Percentiles rank a stretch among this genome's conserved stretches.
These are phyloP conservation scores for Groenewaldozyma auringiensis DNA, from an alignment of 1,139 yeast species.

Conservation along the genomic window DNA sequence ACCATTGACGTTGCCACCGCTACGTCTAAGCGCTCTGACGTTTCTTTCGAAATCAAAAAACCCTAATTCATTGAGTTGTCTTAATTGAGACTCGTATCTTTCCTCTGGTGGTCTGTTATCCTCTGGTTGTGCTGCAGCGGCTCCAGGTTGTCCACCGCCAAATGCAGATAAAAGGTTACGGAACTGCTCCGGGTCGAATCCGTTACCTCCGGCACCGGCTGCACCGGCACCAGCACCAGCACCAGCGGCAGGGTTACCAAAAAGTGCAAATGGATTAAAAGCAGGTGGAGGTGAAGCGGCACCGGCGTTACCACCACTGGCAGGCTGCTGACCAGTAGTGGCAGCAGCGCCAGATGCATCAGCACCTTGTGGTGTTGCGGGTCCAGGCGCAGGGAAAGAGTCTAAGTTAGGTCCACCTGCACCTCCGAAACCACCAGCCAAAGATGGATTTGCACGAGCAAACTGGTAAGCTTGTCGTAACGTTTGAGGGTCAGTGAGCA, in stretches of 20 bases:
- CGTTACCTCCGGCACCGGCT: conserved; percentile 5
- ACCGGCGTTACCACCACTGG: conserved; percentile 15
- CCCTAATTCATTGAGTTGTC: conserved; percentile 95
- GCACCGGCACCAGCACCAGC: conserved; percentile 8
- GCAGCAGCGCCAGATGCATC: conserved; percentile 9
- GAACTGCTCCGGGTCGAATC: conserved; percentile 19
- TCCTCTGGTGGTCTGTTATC: conserved; percentile 96
- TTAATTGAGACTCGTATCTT: conserved; percentile 77
- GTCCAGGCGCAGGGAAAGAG: conserved; percentile 51
- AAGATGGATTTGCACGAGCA: conserved; percentile 39
- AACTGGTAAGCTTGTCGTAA: conserved; percentile 75
- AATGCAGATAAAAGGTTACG: conserved; percentile 10
- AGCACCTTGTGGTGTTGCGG: conserved; percentile 17
- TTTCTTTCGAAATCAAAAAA: conserved; percentile 89
- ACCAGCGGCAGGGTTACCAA: conserved; percentile 12
- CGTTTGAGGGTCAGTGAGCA: conserved; percentile 44
- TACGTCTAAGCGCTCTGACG: conserved; percentile 83
- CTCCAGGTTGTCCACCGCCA: conserved; percentile 18
- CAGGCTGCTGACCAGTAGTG: conserved; percentile 13
- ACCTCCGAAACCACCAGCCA: conserved; percentile 10
- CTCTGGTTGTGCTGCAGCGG: conserved; percentile 33
- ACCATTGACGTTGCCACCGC: conserved; percentile 96
- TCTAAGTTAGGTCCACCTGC: conserved; percentile 16
- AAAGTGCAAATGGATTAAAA: conserved; percentile 21
- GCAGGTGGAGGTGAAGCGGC: conserved; percentile 11